phyloP scores from a whole-genome alignment of 345 rosid genomes.

The Moricandia arvensis region DNA sequence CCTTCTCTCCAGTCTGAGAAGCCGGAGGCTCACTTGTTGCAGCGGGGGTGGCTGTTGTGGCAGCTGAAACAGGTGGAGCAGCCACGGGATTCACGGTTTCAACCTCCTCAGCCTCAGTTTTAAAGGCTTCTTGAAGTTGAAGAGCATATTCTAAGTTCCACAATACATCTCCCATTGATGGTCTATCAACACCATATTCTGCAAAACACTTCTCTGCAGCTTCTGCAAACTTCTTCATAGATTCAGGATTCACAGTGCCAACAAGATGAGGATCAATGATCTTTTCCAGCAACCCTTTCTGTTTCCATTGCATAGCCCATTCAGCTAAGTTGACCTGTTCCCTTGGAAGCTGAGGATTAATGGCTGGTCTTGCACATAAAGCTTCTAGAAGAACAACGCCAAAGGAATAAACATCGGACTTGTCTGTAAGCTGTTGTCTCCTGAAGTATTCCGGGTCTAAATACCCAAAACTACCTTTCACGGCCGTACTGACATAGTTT shows the following conservation, averaged over 20 bases:
- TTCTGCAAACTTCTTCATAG: constrained; percentile 55
- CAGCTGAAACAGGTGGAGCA: constrained; percentile 26
- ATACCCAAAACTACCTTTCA: constrained; percentile 56
- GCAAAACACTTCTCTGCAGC: constrained; percentile 62
- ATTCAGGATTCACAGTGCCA: constrained; percentile 49
- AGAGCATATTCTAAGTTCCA: constrained; percentile 75
- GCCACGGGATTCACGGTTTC: constrained; percentile 23
- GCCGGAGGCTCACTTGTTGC: constrained; percentile 26
- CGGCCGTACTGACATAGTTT: constrained; percentile 50
- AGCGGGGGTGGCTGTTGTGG: constrained; percentile 5
- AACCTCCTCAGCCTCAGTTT: constrained; percentile 45
- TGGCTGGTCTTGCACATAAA: constrained; percentile 60
- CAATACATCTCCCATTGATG: constrained; percentile 63
- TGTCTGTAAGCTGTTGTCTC: constrained; percentile 61
- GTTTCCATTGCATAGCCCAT: constrained; percentile 59
- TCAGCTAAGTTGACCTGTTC: constrained; percentile 67
- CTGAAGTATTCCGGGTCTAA: constrained; percentile 64
- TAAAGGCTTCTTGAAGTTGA: constrained; percentile 67
- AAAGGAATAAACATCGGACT: constrained; percentile 61
- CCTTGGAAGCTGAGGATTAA: constrained; percentile 56
- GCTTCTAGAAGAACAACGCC: constrained; percentile 64
- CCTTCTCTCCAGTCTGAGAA: constrained; percentile 43
- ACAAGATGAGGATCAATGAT: constrained; percentile 48
- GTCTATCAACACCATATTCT: constrained; percentile 59
- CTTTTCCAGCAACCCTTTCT: constrained; percentile 42